These are phyloP conservation scores for Berberis vulgaris DNA, from an alignment of 164 flowering plant species.

Conservation along the genomic window DNA sequence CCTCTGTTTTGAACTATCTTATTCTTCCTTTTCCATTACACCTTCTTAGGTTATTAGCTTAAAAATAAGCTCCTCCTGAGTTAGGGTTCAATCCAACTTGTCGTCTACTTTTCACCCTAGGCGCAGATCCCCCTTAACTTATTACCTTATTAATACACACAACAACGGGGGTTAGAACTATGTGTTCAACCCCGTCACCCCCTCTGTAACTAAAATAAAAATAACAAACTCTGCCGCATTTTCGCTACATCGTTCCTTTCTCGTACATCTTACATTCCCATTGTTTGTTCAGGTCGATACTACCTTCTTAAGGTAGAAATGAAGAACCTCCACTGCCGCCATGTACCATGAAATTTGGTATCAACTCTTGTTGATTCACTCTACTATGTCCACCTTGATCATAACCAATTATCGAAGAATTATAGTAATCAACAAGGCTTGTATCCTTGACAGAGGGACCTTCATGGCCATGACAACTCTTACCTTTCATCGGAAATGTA, in stretches of 20 bases:
- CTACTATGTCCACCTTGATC: slow-evolving; percentile 23
- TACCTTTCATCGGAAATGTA: slow-evolving; percentile 10
- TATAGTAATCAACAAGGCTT: slow-evolving; percentile 23
- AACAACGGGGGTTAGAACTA: not conserved
- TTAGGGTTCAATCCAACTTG: not conserved
- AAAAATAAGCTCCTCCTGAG: too few species aligned
- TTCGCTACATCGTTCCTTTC: not conserved
- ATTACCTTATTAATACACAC: not conserved
- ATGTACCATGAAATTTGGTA: slow-evolving; percentile 27
- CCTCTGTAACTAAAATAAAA: not conserved
- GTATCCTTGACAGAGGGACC: slow-evolving; percentile 11
- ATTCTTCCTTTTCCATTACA: too few species aligned
- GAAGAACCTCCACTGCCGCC: slow-evolving; percentile 24
- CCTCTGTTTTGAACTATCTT: too few species aligned
- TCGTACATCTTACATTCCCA: not conserved
- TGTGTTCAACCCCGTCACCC: not conserved
- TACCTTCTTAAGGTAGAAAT: slow-evolving; percentile 7
- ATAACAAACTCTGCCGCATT: too few species aligned
- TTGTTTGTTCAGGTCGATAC: not conserved
- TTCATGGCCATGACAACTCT: slow-evolving; percentile 13
- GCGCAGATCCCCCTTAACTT: not conserved
- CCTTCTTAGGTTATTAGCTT: too few species aligned
- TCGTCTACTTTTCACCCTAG: too few species aligned
- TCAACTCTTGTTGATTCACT: slow-evolving; percentile 15
- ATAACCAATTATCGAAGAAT: slow-evolving; percentile 25